Base-by-base conservation (phyloP, 225 moss, liverwort and hornwort genomes). In the Rhytidiadelphus loreus region DNA sequence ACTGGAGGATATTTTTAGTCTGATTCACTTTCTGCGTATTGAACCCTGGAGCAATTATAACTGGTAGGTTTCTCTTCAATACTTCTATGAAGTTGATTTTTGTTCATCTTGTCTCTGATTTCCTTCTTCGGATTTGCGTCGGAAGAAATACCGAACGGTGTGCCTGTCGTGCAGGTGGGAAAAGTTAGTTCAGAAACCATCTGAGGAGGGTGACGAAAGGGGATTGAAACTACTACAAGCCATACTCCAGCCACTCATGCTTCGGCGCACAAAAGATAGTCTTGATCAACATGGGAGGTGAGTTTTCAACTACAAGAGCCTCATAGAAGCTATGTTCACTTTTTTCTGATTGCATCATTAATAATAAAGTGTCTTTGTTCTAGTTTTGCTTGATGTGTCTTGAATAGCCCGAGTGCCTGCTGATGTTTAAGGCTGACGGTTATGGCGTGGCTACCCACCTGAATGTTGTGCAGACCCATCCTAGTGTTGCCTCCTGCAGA, bases 31-130 rank as follows among this genome's bases (percentile, higher is more conserved):
- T 88, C 86, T 97, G 46, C 93, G 97, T 26, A 95, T 97, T 86
- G 97, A 97, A 91, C 97, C 97, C 56, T 97, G 97, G 96, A 96
- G 96, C 87, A 96, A 96, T 88, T 96, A 92, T 69, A 95, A 93
- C 62, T 97, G 96, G 97, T 97, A 89, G 85, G 90, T 86, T 74
- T 86, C 85, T 74, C 64, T 61, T 87, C 63, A 58, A 28, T 68
- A 13, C 55, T 86, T 52, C 46, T 37, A 57, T 61, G 61, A 64
- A 87, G 81, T 83, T 69, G 17, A 58, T 73, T 8, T 32, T 56
- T 70, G 65, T 48, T 22, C 46, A 57, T 65, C 73, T 74, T 74
- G 60, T 78, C 55, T 43, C 16, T 57, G 48, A 84, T 88, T 41
- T 61, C 41, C 48, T 83, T 73, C 79, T 46, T 50, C 68, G 63